Conservation (phyloP, 257 asterid species). For the Euphrasia confusa region DNA sequence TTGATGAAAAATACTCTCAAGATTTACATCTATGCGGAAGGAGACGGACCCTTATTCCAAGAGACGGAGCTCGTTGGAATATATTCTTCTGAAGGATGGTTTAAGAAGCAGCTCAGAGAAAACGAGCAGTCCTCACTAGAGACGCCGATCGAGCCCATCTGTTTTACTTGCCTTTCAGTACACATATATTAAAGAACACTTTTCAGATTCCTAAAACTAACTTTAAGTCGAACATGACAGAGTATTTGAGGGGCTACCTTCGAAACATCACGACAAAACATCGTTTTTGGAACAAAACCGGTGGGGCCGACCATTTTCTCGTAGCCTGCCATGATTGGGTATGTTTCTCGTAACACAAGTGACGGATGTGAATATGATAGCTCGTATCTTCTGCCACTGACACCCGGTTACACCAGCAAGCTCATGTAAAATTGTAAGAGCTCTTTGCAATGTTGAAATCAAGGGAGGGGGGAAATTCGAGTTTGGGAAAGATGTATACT, state of each 20-base stretch:
- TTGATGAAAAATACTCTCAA: slow-evolving; percentile 63
- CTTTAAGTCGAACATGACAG: slow-evolving; percentile 40
- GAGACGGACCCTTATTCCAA: slow-evolving; percentile 63
- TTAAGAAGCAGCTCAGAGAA: slow-evolving; percentile 27
- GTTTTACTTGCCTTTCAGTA: slow-evolving; percentile 67
- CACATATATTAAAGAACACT: slow-evolving; percentile 42
- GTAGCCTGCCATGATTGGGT: slow-evolving; percentile 93
- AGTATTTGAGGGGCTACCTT: slow-evolving; percentile 44
- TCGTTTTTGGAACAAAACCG: slow-evolving; percentile 53
- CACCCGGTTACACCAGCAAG: slow-evolving; percentile 61
- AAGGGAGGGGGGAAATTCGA: slow-evolving; percentile 76
- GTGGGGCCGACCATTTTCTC: slow-evolving; percentile 68
- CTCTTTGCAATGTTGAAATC: slow-evolving; percentile 75
- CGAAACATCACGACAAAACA: slow-evolving; percentile 40
- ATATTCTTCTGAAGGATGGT: slow-evolving; percentile 52
- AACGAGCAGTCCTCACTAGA: slow-evolving; percentile 41
- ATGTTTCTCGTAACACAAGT: slow-evolving; percentile 16
- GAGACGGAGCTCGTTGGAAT: slow-evolving; percentile 55
- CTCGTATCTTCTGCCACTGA: slow-evolving; percentile 34
- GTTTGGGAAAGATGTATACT: slow-evolving; percentile 79
- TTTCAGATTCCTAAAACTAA: slow-evolving; percentile 52
- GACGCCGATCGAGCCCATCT: slow-evolving; percentile 51
- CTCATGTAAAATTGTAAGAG: slow-evolving; percentile 71
- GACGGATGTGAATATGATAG: no score
- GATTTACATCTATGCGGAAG: slow-evolving; percentile 58